Percentiles rank a stretch among this genome's conserved stretches.
These are phyloP conservation scores for Fusarium sp. DNA, from an alignment of 2,329 filamentous ascomycete genomes.

Conservation along the genomic window DNA sequence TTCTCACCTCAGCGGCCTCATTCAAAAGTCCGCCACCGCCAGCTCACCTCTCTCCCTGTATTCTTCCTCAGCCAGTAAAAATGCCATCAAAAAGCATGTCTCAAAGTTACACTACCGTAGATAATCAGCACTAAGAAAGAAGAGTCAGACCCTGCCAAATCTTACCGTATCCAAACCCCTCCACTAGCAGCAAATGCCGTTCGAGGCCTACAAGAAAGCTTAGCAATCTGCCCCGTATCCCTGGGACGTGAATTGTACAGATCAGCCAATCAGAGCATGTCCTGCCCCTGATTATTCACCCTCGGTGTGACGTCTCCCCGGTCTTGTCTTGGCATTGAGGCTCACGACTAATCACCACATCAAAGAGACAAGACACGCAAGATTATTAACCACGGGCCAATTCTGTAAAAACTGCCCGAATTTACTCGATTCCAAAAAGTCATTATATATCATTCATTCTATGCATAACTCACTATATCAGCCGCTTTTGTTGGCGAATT, in stretches of 20 bases:
- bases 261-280: constrained; percentile 30
- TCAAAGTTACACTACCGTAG: constrained; percentile 1
- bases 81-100: neutral
- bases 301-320: constrained; percentile 37
- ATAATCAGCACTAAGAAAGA: constrained; percentile 37
- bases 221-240: constrained; percentile 38
- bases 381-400: constrained; percentile 1
- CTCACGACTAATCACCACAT: no score
- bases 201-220: constrained; percentile 18
- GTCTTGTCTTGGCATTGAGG: neutral
- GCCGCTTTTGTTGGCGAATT: neutral
- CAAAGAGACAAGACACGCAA: neutral
- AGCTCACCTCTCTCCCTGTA: constrained; percentile 3
- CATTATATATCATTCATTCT: neutral
- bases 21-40: constrained; percentile 8
- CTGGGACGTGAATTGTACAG: constrained; percentile 9
- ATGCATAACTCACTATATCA: neutral
- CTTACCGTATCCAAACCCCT: neutral
- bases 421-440: neutral
- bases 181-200: neutral
- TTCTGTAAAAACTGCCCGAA: neutral
- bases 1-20: constrained; percentile 27
- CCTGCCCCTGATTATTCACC: constrained; percentile 40
- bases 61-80: neutral
- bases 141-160: neutral